Percentiles rank a stretch among this genome's conserved stretches.
phyloP scores from a whole-genome alignment of 2,329 filamentous ascomycete species.

The Xenosphaeropsis pyriputrescens region DNA sequence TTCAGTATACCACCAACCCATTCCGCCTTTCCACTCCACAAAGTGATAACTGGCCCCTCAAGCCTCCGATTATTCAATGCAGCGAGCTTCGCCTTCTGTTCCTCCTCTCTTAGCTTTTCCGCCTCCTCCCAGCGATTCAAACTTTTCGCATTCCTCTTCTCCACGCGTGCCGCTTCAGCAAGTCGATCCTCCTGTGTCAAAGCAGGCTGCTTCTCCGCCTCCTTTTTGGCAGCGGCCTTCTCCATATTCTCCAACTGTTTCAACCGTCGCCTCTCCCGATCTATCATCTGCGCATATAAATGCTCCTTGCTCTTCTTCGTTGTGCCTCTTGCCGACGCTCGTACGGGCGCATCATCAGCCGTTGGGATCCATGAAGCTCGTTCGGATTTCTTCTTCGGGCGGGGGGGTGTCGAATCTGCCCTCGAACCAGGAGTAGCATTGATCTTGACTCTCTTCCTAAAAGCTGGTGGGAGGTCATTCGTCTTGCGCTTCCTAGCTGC shows the following conservation, averaged over 20 bases:
- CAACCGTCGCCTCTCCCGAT: slow-evolving; percentile 54
- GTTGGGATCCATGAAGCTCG: slow-evolving; percentile 56
- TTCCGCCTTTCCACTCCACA: slow-evolving; percentile 83
- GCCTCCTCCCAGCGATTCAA: slow-evolving; percentile 88
- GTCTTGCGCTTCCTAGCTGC: slow-evolving; percentile 68
- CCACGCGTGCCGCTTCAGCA: slow-evolving; percentile 67
- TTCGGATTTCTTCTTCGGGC: slow-evolving; percentile 55
- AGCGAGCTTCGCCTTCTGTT: slow-evolving; percentile 68
- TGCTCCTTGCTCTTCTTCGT: slow-evolving; percentile 44
- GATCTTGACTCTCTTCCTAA: slow-evolving; percentile 66
- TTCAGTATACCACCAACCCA: slow-evolving; percentile 66
- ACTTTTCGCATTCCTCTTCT: slow-evolving; percentile 78
- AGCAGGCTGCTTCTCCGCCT: slow-evolving; percentile 59
- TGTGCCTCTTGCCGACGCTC: slow-evolving; percentile 46
- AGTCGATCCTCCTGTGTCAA: slow-evolving; percentile 82
- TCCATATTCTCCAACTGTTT: slow-evolving; percentile 57
- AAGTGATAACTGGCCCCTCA: slow-evolving; percentile 77
- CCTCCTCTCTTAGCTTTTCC: slow-evolving; percentile 76
- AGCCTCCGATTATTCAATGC: slow-evolving; percentile 78
- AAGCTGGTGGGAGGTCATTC: slow-evolving; percentile 56
- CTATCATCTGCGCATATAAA: slow-evolving; percentile 55
- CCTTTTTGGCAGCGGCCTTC: slow-evolving; percentile 44
- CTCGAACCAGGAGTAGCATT: slow-evolving; percentile 28
- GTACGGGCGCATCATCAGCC: slow-evolving; percentile 41
- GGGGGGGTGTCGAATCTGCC: slow-evolving; percentile 18